Base-by-base conservation (phyloP, 805 yeast genomes). In the Spathaspora sp. region DNA sequence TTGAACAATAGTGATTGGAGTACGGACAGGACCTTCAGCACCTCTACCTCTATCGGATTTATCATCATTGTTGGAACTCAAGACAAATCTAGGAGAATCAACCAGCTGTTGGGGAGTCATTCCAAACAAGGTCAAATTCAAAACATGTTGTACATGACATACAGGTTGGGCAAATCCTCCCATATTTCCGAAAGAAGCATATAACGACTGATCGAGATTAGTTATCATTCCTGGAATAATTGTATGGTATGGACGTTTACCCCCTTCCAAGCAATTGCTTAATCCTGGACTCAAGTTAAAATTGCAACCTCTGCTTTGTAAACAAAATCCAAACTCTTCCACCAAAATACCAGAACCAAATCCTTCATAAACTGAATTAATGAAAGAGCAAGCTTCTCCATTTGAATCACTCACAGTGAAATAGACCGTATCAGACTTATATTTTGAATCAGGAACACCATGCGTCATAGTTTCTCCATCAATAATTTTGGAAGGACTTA, bases 101-200 rank as follows among this genome's bases (percentile, higher is more conserved):
- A 87, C 65, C 4, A 91, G 83, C 58, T 82, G 80, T 66, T 89
- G 96, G 2, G 93, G 89, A 49, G 80, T 78, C 59, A 83, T 66
- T 0, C 83, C 83, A 63, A 85, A 88, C 11, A 83, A 61, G 1
- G 77, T 59, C 75, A 88, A 64, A 63, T 89, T 88, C 55, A 87
- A 66, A 39, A 80, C 84, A 38, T 86, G 92, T 64, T 87, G 93
- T 6, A 88, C 82, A 58, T 88, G 96, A 1, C 92, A 92, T 59
- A 86, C 89, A 2, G 96, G 96, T 65, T 89, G 96, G 72, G 85
- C 87, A 69, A 83, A 88, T 0, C 93, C 96, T 16, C 96, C 96
- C 90, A 87, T 87, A 54, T 86, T 87, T 47, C 93, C 94, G 58
- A 77, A 85, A n/a, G 85, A 69, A 0, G 91, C 90, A 60, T 76